Percentiles rank a stretch among this genome's conserved stretches.
phyloP scores from a whole-genome alignment of 306 rosid species.

The Malus asiatica region DNA sequence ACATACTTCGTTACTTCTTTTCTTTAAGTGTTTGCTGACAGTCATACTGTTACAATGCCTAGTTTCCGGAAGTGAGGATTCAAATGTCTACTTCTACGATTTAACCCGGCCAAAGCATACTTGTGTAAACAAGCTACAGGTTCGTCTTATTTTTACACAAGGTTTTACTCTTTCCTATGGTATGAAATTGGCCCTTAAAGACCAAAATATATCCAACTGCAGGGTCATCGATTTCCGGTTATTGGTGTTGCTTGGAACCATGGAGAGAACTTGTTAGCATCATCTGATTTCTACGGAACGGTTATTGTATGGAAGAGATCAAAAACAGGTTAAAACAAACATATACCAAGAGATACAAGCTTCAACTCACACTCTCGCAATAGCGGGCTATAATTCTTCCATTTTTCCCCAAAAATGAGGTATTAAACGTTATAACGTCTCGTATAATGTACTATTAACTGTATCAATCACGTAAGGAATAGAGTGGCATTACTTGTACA shows the following conservation, averaged over 20 bases:
- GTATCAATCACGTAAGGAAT: constrained; percentile 1
- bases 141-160: constrained; percentile 19
- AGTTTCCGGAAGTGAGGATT: constrained; percentile 98
- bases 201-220: constrained; percentile 23
- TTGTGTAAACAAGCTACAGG: constrained; percentile 98
- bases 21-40: constrained; percentile 18
- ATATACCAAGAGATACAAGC: neutral
- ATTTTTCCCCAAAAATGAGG: neutral
- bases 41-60: constrained; percentile 19
- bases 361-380: neutral
- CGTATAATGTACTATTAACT: neutral
- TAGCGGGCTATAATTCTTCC: neutral
- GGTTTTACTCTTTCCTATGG: neutral
- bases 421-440: neutral
- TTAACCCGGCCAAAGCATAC: constrained; percentile 84
- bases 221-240: constrained; percentile 98
- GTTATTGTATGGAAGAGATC: constrained; percentile 98
- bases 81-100: constrained; percentile 95
- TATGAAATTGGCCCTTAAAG: constrained; percentile 9
- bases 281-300: constrained; percentile 80
- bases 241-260: constrained; percentile 87
- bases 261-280: constrained; percentile 89
- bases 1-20: neutral
- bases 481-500: neutral
- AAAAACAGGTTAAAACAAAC: constrained; percentile 41